Base-by-base conservation (phyloP, 108 stramenopile species). In the Phaeodactylum tricornutum region DNA sequence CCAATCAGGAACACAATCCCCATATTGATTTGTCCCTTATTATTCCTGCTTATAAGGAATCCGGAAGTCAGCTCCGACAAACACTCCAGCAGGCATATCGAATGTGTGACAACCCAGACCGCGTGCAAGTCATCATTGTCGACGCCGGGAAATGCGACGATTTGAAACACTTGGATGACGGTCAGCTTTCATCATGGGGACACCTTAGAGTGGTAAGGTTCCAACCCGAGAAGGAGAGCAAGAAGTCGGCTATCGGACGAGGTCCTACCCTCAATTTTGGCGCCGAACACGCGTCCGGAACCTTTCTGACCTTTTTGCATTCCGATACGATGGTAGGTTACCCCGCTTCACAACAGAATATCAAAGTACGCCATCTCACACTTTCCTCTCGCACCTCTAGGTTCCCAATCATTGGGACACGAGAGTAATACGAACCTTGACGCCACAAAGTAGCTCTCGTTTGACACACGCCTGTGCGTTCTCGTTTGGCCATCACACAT, bases 241-340 rank as follows among this genome's bases (percentile, higher is more conserved):
- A 46, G 21, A 4, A 22, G 45, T 7, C 45, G 8, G 24, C 24
- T 3, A 61, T 20, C 72, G 88, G 88, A 32, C 75, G 88, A 20
- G 88, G 88, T 34, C 76, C 78, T 4, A 81, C 79, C 44, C 50
- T 85, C 21, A 90, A 90, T 59, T 73, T 51, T 57, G 88, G 88
- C 14, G 88, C 84, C 4, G 22, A 34, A 3, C 36, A 63, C 44
- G 79, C 84, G 12, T 31, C 51, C 16, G 88, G 88, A 15, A 27
- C 53, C 0, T 71, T 85, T 24, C 46, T 77, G 20, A 71, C 81
- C 15, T 90, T 90, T 69, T 66, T 77, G 17, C 88, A 90, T 67
- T 75, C 81, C 24, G 88, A 90, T 64, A 81, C 81, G n/a, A n/a
- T n/a, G n/a, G n/a, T n/a, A n/a, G n/a, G n/a, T n/a, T n/a, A n/a